Evolutionary conservation across 805 yeast species (phyloP), one percentile per base, ranked within the genome.

Genomic region (Torulaspora indica): DNA sequence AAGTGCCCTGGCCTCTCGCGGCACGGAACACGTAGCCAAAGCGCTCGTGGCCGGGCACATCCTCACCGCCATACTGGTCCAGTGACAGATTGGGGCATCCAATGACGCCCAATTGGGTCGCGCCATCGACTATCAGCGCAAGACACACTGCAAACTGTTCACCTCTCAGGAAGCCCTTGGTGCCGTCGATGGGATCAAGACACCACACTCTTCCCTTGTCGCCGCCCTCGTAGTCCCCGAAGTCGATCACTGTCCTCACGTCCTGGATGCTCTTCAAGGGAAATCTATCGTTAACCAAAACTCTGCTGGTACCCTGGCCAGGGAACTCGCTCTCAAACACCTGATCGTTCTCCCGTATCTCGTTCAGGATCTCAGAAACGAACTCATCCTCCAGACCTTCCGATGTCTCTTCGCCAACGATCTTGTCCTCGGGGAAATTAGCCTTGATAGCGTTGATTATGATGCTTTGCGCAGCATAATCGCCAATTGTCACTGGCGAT

Each of bases 71-170:
- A 12, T 52, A 57, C 6, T 61, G 63, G 10, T 66, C 57, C 35
- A 78, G 55, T 28, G 68, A 67, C 46, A 95, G 70, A 62, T 93
- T 93, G 25, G 99, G 99, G 66, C 98, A 91, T 1, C 98, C 98
- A 64, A 93, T 86, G 20, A 86, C 95, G 40, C 98, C 98, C 38
- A 93, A 74, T 48, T 83, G 81, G 1, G 88, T 95, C 39, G 77
- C 72, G 10, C 96, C 95, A 58, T 90, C 84, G 24, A 81, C 95
- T 37, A 93, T 81, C 53, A 93, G 69, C 0, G 95, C 97, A 35
- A 93, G 71, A 61, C 99, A 93, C 1, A 93, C 95, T 1, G 98
- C 97, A 65, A 88, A 93, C 62, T 93, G 99, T 52, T 90, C 97
- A 37, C 96, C 95, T 60, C 99, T 75, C 43, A 93, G 70, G 62